These are phyloP conservation scores for Hyphopichia buzzinii DNA, from an alignment of 1,139 yeast genomes.

Conservation along the genomic window DNA sequence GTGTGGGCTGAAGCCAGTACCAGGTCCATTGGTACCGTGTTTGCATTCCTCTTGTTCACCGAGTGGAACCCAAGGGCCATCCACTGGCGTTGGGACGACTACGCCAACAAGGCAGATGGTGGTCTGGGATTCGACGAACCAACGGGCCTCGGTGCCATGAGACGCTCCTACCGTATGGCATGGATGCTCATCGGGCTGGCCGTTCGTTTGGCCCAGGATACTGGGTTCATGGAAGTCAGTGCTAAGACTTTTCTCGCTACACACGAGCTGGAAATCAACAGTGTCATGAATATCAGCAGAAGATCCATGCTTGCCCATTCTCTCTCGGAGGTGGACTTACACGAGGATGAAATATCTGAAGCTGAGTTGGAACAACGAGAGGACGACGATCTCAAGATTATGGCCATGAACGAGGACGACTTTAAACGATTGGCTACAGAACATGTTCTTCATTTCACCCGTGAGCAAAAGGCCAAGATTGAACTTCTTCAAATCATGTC, in stretches of 20 bases:
- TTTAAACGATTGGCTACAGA: conserved; percentile 27
- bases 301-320: conserved; percentile 69
- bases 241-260: conserved; percentile 78
- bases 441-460: conserved; percentile 45
- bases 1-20: conserved; percentile 96
- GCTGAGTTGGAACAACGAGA: conserved; percentile 30
- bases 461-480: conserved; percentile 72
- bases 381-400: conserved; percentile 31
- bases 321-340: conserved; percentile 59
- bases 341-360: conserved; percentile 40
- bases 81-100: conserved; percentile 85
- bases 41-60: conserved; percentile 81
- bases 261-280: conserved; percentile 76
- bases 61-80: conserved; percentile 97
- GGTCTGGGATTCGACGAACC: conserved; percentile 33
- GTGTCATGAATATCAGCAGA: conserved; percentile 69
- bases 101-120: conserved; percentile 61
- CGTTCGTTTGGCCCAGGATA: conserved; percentile 81
- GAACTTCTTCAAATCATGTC: conserved; percentile 78
- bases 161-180: conserved; percentile 85
- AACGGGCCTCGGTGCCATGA: conserved; percentile 81
- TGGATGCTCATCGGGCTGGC: conserved; percentile 93
- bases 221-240: conserved; percentile 74
- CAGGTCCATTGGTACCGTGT: conserved; percentile 79
- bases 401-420: conserved; percentile 39